A percentile compares a stretch with the other conserved stretches of the same genome.
Conservation (phyloP, 306 rosid genomes). For the Vigna mungo region DNA sequence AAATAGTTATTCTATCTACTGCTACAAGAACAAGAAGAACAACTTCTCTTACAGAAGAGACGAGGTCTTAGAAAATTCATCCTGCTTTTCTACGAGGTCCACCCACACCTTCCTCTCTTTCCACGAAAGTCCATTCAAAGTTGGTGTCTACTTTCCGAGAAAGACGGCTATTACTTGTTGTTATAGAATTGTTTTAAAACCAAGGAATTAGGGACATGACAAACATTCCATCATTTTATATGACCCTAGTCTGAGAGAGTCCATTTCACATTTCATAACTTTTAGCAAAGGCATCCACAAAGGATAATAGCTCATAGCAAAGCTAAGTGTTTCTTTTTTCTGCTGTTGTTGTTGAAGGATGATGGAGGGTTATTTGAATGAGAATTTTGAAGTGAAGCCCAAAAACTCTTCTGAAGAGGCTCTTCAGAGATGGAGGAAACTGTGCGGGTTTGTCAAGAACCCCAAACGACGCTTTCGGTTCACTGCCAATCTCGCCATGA, state of each 20-base stretch:
- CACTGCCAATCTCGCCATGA: conserved; percentile 83
- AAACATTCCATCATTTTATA: neutral
- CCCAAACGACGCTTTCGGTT: conserved; percentile 85
- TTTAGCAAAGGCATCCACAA: neutral
- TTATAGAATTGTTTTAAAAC: neutral
- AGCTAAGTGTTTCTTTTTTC: neutral
- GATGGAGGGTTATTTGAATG: conserved; percentile 69
- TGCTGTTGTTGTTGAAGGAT: neutral
- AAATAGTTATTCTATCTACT: too few species aligned
- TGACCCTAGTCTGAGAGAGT: neutral
- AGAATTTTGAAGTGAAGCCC: conserved; percentile 69
- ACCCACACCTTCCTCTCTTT: conserved; percentile 25
- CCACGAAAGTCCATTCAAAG: conserved; percentile 15
- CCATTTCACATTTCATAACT: neutral
- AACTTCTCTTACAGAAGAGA: neutral
- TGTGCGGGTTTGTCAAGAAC: conserved; percentile 73
- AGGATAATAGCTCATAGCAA: neutral
- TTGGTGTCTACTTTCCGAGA: neutral
- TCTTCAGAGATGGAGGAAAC: conserved; percentile 76
- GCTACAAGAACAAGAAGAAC: too few species aligned
- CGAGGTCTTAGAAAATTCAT: neutral
- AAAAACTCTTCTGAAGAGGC: conserved; percentile 76
- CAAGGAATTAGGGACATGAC: neutral
- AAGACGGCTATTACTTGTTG: neutral
- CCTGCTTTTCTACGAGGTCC: neutral